A percentile compares a stretch with the other conserved stretches of the same genome.
phyloP scores from a whole-genome alignment of 768 basidiomycete species.

The Gyrodon lividus region DNA sequence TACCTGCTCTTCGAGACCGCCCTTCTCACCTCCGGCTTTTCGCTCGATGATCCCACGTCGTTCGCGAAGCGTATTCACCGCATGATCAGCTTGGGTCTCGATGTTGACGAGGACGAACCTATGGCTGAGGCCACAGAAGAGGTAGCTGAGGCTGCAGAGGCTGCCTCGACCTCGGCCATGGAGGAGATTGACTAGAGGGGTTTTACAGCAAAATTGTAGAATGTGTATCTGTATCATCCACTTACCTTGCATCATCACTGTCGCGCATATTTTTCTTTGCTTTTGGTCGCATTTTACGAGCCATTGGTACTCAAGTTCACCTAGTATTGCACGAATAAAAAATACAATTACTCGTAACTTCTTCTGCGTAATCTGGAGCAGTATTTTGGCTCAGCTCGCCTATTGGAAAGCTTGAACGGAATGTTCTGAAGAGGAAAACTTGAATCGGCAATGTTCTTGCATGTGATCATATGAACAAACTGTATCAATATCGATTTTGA shows the following conservation, averaged over 20 bases:
- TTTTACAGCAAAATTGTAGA: constrained; percentile 1
- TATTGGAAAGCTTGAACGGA: too few relatives aligned
- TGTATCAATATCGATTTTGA: not conserved
- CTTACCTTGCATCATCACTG: constrained; percentile 25
- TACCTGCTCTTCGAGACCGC: constrained; percentile 97
- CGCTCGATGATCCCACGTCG: constrained; percentile 90
- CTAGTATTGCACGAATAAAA: constrained; percentile 16
- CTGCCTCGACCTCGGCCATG: constrained; percentile 79
- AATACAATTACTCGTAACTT: not conserved
- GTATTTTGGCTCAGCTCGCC: too few relatives aligned
- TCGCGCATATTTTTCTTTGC: constrained; percentile 17
- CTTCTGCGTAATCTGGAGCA: too few relatives aligned
- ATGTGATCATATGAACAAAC: not conserved
- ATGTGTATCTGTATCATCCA: constrained; percentile 28
- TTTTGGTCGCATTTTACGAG: constrained; percentile 26
- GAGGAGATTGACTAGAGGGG: constrained; percentile 87
- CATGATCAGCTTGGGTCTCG: constrained; percentile 91
- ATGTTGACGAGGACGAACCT: constrained; percentile 75
- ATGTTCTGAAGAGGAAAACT: too few relatives aligned
- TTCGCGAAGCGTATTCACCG: constrained; percentile 96
- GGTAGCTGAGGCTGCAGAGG: constrained; percentile 55
- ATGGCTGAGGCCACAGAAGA: constrained; percentile 36
- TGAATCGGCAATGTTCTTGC: too few relatives aligned
- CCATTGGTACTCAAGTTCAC: constrained; percentile 21
- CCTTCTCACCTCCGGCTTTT: constrained; percentile 92